Conservation (phyloP, 192 early-diverging fungal genomes). For the Dissophora ornata region DNA sequence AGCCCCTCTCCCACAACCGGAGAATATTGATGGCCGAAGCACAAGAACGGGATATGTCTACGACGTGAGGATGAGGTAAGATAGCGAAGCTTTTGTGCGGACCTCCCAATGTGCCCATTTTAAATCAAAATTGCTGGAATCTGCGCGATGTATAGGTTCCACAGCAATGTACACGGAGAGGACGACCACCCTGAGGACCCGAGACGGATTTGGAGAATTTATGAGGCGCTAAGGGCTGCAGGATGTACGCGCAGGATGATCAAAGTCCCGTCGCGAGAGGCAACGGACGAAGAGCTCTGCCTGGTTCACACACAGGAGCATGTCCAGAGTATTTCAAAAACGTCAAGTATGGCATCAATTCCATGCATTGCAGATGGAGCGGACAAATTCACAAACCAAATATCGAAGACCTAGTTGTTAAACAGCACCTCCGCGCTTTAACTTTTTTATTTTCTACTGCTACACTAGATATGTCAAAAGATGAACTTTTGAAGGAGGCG, state of each 20-base stretch:
- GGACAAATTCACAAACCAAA: no score
- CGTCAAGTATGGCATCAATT: slow-evolving; percentile 41
- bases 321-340: slow-evolving; percentile 57
- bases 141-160: slow-evolving; percentile 65
- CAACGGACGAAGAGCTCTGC: slow-evolving; percentile 60
- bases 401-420: no score
- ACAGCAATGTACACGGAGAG: slow-evolving; percentile 65
- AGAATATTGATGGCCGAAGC: slow-evolving; percentile 33
- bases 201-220: slow-evolving; percentile 75
- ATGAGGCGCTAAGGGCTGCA: slow-evolving; percentile 60
- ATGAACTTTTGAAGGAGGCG: slow-evolving; percentile 58
- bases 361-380: no score
- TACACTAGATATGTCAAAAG: slow-evolving; percentile 58
- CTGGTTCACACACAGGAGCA: slow-evolving; percentile 66
- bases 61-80: slow-evolving; percentile 51
- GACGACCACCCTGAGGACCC: slow-evolving; percentile 84
- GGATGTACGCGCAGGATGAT: slow-evolving; percentile 61
- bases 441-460: background rate
- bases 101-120: no score
- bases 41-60: slow-evolving; percentile 52
- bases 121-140: no score
- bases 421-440: no score
- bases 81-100: no score
- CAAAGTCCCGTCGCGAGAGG: slow-evolving; percentile 58
- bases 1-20: slow-evolving; percentile 24